These are phyloP conservation scores for Acer saccharum DNA, from an alignment of 345 rosid genomes.

Conservation along the genomic window DNA sequence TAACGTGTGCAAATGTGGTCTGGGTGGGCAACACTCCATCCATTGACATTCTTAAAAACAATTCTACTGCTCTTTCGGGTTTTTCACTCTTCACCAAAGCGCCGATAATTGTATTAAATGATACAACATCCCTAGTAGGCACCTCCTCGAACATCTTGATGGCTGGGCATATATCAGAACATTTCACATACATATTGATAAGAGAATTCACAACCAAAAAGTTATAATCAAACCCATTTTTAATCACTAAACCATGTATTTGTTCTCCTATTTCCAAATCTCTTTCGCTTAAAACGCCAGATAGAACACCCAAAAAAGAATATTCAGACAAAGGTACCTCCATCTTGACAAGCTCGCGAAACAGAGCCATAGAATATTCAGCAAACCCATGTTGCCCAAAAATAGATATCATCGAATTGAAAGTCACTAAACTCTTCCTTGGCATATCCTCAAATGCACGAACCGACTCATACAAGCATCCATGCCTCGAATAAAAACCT, in stretches of 20 bases:
- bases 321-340: slow-evolving; percentile 46
- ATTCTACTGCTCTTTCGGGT: slow-evolving; percentile 50
- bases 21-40: slow-evolving; percentile 46
- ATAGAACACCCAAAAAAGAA: slow-evolving; percentile 64
- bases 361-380: slow-evolving; percentile 44
- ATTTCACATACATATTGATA: slow-evolving; percentile 61
- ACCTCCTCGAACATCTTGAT: slow-evolving; percentile 54
- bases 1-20: slow-evolving; percentile 54
- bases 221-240: slow-evolving; percentile 43
- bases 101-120: slow-evolving; percentile 73
- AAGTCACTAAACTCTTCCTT: slow-evolving; percentile 61
- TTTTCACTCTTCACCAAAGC: slow-evolving; percentile 49
- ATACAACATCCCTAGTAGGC: slow-evolving; percentile 48
- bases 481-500: slow-evolving; percentile 68
- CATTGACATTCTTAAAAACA: slow-evolving; percentile 45
- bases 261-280: slow-evolving; percentile 56
- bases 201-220: slow-evolving; percentile 59
- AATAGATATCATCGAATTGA: slow-evolving; percentile 69
- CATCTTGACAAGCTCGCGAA: slow-evolving; percentile 50
- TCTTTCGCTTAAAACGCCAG: slow-evolving; percentile 44
- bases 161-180: slow-evolving; percentile 35
- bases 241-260: slow-evolving; percentile 62
- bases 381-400: slow-evolving; percentile 53
- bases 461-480: slow-evolving; percentile 47
- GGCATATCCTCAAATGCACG: slow-evolving; percentile 67